Evolutionary conservation across 768 basidiomycete species (phyloP).

Genomic region (Daedaleopsis nitida): DNA sequence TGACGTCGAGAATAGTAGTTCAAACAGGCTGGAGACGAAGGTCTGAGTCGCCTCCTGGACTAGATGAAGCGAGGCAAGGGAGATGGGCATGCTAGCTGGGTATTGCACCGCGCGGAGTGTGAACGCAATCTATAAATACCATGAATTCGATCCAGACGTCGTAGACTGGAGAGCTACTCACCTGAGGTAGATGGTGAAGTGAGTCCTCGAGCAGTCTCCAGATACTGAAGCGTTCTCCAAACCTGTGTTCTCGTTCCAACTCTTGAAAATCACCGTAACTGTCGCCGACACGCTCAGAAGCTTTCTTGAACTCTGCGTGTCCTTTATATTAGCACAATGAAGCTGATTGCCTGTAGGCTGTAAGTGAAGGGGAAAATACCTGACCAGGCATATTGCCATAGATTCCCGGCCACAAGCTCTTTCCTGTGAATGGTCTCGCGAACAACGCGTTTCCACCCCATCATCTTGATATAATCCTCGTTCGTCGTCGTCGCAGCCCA

Average conservation of each 20-base stretch:
- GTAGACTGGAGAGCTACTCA: slow-evolving; percentile 42
- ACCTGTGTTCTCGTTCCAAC: slow-evolving; percentile 35
- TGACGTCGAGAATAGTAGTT: not conserved
- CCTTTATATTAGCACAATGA: not conserved
- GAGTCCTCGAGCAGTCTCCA: slow-evolving; percentile 50
- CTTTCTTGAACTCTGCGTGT: not conserved
- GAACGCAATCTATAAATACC: slow-evolving; percentile 43
- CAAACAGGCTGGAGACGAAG: slow-evolving; percentile 16
- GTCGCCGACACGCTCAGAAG: slow-evolving; percentile 35
- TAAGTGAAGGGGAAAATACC: slow-evolving; percentile 38
- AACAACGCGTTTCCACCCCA: slow-evolving; percentile 62
- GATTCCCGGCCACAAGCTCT: slow-evolving; percentile 69
- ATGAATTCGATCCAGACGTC: slow-evolving; percentile 42
- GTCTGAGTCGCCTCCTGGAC: slow-evolving; percentile 28
- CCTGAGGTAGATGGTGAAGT: slow-evolving; percentile 61
- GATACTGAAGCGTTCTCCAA: slow-evolving; percentile 30
- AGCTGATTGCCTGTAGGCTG: not conserved
- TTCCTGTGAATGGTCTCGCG: slow-evolving; percentile 57
- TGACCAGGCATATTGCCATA: slow-evolving; percentile 51
- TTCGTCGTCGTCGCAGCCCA: slow-evolving; percentile 73
- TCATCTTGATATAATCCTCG: slow-evolving; percentile 56
- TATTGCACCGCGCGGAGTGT: slow-evolving; percentile 19
- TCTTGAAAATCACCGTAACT: slow-evolving; percentile 38
- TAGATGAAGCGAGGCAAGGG: slow-evolving; percentile 28
- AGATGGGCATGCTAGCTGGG: slow-evolving; percentile 18